Evolutionary conservation across 306 rosid genomes (phyloP), one percentile per base, ranked within the genome.

Genomic region (Myrica gale): DNA sequence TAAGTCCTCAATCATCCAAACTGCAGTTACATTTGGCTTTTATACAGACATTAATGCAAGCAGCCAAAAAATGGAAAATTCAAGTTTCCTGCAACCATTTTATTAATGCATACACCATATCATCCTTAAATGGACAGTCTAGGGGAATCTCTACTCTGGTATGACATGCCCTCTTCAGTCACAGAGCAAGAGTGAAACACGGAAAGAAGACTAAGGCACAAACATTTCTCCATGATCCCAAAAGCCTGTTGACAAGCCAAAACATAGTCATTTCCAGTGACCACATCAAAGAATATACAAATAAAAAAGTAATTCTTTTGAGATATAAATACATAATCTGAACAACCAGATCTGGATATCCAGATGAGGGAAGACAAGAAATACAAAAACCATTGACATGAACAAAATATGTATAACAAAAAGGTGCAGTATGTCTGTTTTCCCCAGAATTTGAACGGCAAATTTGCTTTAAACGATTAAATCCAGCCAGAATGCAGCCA

Each of bases 221-320:
- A 68, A 79, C 68, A 77, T 32, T 70, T 60, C 79, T 32, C 67
- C 74, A 73, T 51, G 26, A 78, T 26, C 48, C 79, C 74, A 55
- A 57, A 73, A 82, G 74, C 89, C 93, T 89, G 89, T 55, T 51
- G 58, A 77, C 71, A 82, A 12, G 56, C 74, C 76, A 80, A 79
- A 78, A 43, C 74, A 83, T 46, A 11, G 65, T 85, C 81, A 81
- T 66, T 41, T 7, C 48, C 54, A 19, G 7, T 42, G 68, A 75
- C 74, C 53, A 42, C 19, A 51, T 32, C 75, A 69, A 68, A 43
- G 52, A 69, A 69, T 54, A 69, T 20, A 52, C 4, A 57, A 13
- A 16, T 13, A 57, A 37, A 51, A 47, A 61, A 61, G 54, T 51
- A 23, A 7, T 3, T 9, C 52, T 71, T 54, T 51, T 21, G 42